Evolutionary conservation across 1,139 yeast species (phyloP), one percentile per base, ranked within the genome.

Genomic region (Entelexis paramagnoliae): DNA sequence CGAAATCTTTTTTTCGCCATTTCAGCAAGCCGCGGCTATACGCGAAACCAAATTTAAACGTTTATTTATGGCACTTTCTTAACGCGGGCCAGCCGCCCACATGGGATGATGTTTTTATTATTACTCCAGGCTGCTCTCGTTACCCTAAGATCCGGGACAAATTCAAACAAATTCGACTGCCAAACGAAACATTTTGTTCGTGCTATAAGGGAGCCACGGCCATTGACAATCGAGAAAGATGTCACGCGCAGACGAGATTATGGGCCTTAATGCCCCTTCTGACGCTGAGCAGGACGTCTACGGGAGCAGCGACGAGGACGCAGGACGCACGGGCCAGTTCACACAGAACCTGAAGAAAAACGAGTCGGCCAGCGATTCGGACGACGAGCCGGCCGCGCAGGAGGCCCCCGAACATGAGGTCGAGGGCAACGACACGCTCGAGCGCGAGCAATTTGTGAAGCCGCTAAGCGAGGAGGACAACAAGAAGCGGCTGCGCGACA

Each of bases 401-500:
- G n/a, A n/a, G n/a, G n/a, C n/a, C n/a, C n/a, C n/a, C n/a, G n/a
- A n/a, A n/a, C n/a, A 19, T 6, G 26, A 19, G 19, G 13, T 1
- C 11, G 46, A 42, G 17, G 46, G 46, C n/a, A 35, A 39, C 14
- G 42, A 47, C 29, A 20, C 16, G 4, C 14, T 11, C 4, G 32
- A 19, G 19, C 48, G 28, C n/a, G 47, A 44, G 63, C 30, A 13
- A 19, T 14, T 17, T 10, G 39, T 44, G 24, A 44, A 44, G 40
- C 47, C 47, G 9, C 58, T 64, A 54, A 59, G 62, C 26, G 62
- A 58, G 49, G 67, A 62, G 50, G 66, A 64, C 50, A 60, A 65
- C 30, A 66, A 65, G 56, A 57, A 63, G 50, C 60, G 60, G 53
- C 55, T 64, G 35, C 62, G 66, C 20, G 74, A 73, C 58, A 68